These are phyloP conservation scores for Xylaria telfairii DNA, from an alignment of 495 filamentous ascomycete genomes.

Conservation along the genomic window DNA sequence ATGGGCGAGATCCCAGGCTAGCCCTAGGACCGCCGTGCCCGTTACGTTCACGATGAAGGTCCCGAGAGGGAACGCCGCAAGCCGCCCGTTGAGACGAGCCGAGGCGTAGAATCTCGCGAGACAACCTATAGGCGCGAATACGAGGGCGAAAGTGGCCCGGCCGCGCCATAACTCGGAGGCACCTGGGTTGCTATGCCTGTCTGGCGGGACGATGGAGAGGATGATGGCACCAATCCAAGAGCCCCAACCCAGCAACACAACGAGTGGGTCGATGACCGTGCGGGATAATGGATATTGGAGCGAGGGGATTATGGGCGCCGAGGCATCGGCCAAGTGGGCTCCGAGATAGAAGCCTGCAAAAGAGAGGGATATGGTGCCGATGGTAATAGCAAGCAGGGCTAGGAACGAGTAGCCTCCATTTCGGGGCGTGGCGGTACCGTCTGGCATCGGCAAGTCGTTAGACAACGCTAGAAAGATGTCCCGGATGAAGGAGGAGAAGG, in stretches of 20 bases:
- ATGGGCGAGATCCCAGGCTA: constrained; percentile 79
- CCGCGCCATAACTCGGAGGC: constrained; percentile 72
- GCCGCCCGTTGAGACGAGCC: constrained; percentile 68
- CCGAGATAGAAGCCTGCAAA: constrained; percentile 73
- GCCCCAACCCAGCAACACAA: constrained; percentile 68
- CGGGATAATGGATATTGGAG: constrained; percentile 64
- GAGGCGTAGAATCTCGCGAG: constrained; percentile 75
- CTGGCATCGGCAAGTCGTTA: constrained; percentile 63
- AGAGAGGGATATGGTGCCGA: constrained; percentile 71
- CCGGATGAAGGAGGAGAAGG: constrained; percentile 88
- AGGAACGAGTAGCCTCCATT: constrained; percentile 84
- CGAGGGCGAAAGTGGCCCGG: constrained; percentile 73
- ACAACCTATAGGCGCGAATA: constrained; percentile 86
- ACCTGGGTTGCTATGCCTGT: constrained; percentile 51
- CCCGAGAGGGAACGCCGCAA: constrained; percentile 79
- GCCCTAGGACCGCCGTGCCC: constrained; percentile 68
- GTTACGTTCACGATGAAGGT: constrained; percentile 86
- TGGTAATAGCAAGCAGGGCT: constrained; percentile 73
- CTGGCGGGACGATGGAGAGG: constrained; percentile 76
- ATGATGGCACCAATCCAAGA: constrained; percentile 82
- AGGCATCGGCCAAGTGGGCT: constrained; percentile 76
- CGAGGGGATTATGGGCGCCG: constrained; percentile 60
- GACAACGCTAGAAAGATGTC: constrained; percentile 85
- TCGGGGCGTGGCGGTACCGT: constrained; percentile 43
- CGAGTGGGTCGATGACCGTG: constrained; percentile 65